Conservation (phyloP, 176 grass and related monocot genomes). For the Musa troglodytarum region DNA sequence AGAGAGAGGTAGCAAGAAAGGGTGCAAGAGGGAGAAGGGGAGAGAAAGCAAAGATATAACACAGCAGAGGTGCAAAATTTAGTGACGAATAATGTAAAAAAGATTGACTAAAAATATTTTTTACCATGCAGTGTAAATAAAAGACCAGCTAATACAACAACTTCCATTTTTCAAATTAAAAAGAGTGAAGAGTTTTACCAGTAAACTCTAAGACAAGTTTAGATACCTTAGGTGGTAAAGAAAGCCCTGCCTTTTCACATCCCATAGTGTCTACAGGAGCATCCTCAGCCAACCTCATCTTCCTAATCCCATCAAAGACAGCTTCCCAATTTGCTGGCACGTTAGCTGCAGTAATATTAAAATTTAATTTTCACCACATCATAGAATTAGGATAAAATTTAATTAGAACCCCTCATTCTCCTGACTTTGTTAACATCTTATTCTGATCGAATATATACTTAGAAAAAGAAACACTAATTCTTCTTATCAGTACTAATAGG, state of each 20-base stretch:
- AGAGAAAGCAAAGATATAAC: too few species aligned
- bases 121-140: neutral
- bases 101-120: too few species aligned
- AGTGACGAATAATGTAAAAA: too few species aligned
- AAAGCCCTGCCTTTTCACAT: slow-evolving; percentile 84
- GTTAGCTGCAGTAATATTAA: slow-evolving; percentile 18
- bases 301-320: slow-evolving; percentile 74
- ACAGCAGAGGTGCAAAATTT: too few species aligned
- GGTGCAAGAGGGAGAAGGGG: too few species aligned
- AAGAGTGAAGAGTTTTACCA: slow-evolving; percentile 2
- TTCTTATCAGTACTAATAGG: neutral
- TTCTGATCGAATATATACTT: neutral
- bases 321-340: slow-evolving; percentile 69
- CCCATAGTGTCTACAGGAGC: slow-evolving; percentile 88
- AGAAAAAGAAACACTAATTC: neutral
- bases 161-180: slow-evolving; percentile 1
- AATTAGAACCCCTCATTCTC: neutral
- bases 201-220: neutral
- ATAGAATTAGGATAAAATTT: neutral
- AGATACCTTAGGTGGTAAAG: slow-evolving; percentile 77
- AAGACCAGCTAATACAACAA: neutral
- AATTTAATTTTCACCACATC: neutral
- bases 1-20: too few species aligned
- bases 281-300: slow-evolving; percentile 63
- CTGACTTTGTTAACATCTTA: too few species aligned